Evolutionary conservation across 805 yeast genomes (phyloP).

Genomic region (Candida stauntonica): DNA sequence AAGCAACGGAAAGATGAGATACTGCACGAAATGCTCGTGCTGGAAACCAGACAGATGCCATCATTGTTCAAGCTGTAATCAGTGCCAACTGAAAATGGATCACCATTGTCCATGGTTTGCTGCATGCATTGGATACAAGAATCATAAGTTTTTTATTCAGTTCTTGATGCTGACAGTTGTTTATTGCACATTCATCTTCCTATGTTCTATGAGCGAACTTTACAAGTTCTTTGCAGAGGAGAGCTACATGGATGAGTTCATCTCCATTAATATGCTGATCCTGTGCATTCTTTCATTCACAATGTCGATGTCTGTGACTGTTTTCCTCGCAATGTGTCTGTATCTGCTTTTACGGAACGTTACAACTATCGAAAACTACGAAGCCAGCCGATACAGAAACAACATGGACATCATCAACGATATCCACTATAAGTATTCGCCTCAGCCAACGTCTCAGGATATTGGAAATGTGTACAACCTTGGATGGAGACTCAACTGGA

Average conservation of each 20-base stretch:
- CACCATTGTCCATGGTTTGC: constrained; percentile 97
- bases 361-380: constrained; percentile 81
- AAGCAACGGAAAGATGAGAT: constrained; percentile 61
- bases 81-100: constrained; percentile 81
- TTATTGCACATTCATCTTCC: constrained; percentile 41
- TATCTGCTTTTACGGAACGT: constrained; percentile 58
- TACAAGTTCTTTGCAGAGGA: constrained; percentile 44
- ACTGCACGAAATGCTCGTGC: constrained; percentile 62
- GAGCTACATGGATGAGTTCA: constrained; percentile 35
- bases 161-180: constrained; percentile 53
- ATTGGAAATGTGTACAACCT: constrained; percentile 73
- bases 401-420: constrained; percentile 34
- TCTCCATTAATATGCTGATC: constrained; percentile 58
- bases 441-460: constrained; percentile 38
- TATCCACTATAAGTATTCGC: constrained; percentile 34
- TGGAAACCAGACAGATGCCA: constrained; percentile 87
- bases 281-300: constrained; percentile 50
- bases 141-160: constrained; percentile 78
- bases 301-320: constrained; percentile 49
- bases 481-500: constrained; percentile 62
- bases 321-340: constrained; percentile 54
- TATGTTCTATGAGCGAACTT: constrained; percentile 38
- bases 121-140: constrained; percentile 75
- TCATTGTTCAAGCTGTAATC: constrained; percentile 72
- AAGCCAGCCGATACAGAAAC: constrained; percentile 42